Evolutionary conservation across 306 rosid genomes (phyloP).

Genomic region (Inga laurina): DNA sequence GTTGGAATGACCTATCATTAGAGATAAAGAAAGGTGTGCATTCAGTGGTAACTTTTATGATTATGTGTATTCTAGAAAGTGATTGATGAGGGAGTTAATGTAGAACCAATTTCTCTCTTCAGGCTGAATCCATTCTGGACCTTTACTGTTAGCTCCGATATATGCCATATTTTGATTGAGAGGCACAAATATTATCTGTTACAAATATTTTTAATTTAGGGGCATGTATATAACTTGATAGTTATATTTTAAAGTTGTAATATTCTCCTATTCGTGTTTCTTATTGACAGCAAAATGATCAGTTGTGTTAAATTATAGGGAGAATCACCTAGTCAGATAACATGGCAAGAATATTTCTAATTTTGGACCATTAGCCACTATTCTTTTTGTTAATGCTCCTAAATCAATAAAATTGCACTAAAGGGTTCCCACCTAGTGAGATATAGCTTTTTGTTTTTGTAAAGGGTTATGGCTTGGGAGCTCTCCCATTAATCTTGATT

Average conservation of each 20-base stretch:
- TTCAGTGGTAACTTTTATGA: conserved; percentile 23
- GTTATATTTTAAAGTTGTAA: conserved; percentile 13
- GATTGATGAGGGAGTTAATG: not conserved
- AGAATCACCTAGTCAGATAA: not conserved
- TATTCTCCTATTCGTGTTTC: conserved; percentile 12
- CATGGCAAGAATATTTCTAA: not conserved
- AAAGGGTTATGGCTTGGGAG: not conserved
- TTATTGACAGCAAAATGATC: conserved; percentile 14
- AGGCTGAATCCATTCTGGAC: conserved; percentile 3
- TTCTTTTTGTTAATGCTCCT: not conserved
- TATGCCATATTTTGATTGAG: not conserved
- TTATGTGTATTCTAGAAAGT: conserved; percentile 7
- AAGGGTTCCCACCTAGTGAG: not conserved
- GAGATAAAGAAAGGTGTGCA: conserved; percentile 12
- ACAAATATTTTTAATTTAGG: not conserved
- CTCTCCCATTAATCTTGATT: conserved; percentile 2
- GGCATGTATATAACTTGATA: not conserved
- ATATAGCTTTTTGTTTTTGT: no score
- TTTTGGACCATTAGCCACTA: not conserved
- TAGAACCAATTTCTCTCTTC: not conserved
- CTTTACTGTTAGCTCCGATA: not conserved
- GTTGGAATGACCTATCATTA: not conserved
- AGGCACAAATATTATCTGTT: not conserved
- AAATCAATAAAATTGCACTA: not conserved
- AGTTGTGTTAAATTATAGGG: not conserved